These are phyloP conservation scores for Acer campestre DNA, from an alignment of 345 rosid species.

Conservation along the genomic window DNA sequence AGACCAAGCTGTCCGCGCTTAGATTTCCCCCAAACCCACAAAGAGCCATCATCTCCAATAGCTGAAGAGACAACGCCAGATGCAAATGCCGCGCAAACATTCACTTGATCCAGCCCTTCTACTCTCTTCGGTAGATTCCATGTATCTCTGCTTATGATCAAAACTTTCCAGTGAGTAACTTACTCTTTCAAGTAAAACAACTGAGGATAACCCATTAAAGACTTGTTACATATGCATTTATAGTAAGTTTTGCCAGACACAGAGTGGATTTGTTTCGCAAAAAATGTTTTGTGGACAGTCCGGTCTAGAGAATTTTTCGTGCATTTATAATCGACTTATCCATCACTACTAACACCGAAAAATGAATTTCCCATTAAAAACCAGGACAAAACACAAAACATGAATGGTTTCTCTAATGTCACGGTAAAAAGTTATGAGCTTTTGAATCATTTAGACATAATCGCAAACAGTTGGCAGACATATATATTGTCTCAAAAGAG, in stretches of 20 bases:
- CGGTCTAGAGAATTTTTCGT: no score
- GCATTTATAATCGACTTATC: background rate
- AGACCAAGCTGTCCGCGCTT: slow-evolving; percentile 98
- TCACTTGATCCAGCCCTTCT: slow-evolving; percentile 59
- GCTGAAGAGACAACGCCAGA: slow-evolving; percentile 88
- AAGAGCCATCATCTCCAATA: slow-evolving; percentile 73
- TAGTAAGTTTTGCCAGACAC: background rate
- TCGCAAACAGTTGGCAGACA: slow-evolving; percentile 1
- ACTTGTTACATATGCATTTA: background rate
- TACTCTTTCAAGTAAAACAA: background rate
- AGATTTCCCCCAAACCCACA: slow-evolving; percentile 98
- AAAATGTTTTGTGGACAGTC: no score
- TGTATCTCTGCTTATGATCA: slow-evolving; percentile 39
- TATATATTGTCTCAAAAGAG: background rate
- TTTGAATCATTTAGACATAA: background rate
- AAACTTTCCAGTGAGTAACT: background rate
- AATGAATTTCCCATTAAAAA: background rate
- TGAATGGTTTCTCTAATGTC: background rate
- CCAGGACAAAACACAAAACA: background rate
- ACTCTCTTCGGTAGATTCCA: slow-evolving; percentile 76
- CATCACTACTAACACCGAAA: background rate
- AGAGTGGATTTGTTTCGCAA: background rate
- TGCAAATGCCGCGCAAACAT: slow-evolving; percentile 62
- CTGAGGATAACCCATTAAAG: no score
- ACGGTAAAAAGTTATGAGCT: background rate